Percentiles rank a stretch among this genome's conserved stretches.
These are phyloP conservation scores for Tardiomyces digboiensis DNA, from an alignment of 1,139 yeast genomes.

Conservation along the genomic window DNA sequence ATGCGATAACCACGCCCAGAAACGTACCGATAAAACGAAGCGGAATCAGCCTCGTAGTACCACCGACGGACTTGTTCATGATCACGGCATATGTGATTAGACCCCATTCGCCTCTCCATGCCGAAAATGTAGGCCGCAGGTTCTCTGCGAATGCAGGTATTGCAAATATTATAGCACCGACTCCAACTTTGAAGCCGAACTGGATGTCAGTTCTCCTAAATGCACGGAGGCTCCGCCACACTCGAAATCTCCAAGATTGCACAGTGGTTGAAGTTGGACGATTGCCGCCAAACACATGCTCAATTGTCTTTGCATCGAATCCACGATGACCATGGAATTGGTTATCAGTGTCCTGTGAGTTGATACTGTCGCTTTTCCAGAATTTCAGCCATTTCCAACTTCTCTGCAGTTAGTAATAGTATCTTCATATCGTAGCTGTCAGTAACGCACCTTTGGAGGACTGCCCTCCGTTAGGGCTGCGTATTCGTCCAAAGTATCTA, in stretches of 20 bases:
- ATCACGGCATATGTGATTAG: constrained; percentile 70
- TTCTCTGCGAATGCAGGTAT: constrained; percentile 56
- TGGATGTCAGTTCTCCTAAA: constrained; percentile 59
- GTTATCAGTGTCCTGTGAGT: too few relatives aligned
- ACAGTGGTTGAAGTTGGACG: neutral
- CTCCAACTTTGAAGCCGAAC: constrained; percentile 70
- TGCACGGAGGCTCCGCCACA: constrained; percentile 37
- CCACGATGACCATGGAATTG: too few relatives aligned
- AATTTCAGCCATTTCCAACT: constrained; percentile 32
- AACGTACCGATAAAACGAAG: constrained; percentile 72
- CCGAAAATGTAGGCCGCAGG: constrained; percentile 44
- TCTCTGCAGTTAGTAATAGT: constrained; percentile 1
- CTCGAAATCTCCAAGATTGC: constrained; percentile 7
- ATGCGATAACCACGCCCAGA: constrained; percentile 59
- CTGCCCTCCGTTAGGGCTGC: constrained; percentile 15
- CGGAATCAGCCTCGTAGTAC: constrained; percentile 70
- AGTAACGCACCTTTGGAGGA: constrained; percentile 18
- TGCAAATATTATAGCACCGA: constrained; percentile 63
- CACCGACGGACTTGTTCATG: constrained; percentile 84
- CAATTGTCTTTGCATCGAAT: neutral
- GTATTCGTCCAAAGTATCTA: constrained; percentile 39
- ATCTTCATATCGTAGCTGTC: neutral
- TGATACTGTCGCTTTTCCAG: constrained; percentile 1
- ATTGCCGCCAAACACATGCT: neutral
- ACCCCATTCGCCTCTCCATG: constrained; percentile 84